Evolutionary conservation across 106 monocot species (phyloP), one percentile per base, ranked within the genome.

Genomic region (Chionographis japonica): DNA sequence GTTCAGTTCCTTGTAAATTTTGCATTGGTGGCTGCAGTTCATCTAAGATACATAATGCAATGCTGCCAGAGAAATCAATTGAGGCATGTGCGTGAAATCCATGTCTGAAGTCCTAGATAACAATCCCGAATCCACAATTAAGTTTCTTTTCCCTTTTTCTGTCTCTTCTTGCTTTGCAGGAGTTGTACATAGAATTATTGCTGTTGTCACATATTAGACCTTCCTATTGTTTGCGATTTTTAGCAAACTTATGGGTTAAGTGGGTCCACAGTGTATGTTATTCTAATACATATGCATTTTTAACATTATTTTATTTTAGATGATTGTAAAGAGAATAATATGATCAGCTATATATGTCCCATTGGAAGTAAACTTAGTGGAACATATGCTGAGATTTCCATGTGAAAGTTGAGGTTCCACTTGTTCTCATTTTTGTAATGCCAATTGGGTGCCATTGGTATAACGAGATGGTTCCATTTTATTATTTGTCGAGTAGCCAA

Each of bases 181-280:
- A 54, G 46, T 6, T 81, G 72, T 81, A 67, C 39, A 72, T 72
- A 68, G 65, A 64, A 27, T 27, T 27, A 27, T 27, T 27, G 27
- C 27, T 54, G 35, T 68, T 40, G 16, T 71, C 50, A 59, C 35
- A 46, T 50, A 40, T 67, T 54, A 64, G 62, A 49, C 68, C 68
- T 50, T 68, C 79, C 85, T 69, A 63, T 68, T 50, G 52, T 74
- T 88, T 81, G 85, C 79, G 56, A 56, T 20, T 89, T 90, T 84
- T 36, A 68, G 80, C 80, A 75, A 85, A 80, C 74, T 75, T 68
- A n/a, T 71, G 76, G 85, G 72, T 46, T 46, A 27, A 27, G 27
- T 27, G 27, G 27, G 27, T 46, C 46, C 46, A 46, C 5, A 46
- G 46, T 46, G 9, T 46, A 46, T 46, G 46, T 46, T 46, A 46